Evolutionary conservation across 2,329 filamentous ascomycete genomes (phyloP).

Genomic region (Chaetomium strumarium): DNA sequence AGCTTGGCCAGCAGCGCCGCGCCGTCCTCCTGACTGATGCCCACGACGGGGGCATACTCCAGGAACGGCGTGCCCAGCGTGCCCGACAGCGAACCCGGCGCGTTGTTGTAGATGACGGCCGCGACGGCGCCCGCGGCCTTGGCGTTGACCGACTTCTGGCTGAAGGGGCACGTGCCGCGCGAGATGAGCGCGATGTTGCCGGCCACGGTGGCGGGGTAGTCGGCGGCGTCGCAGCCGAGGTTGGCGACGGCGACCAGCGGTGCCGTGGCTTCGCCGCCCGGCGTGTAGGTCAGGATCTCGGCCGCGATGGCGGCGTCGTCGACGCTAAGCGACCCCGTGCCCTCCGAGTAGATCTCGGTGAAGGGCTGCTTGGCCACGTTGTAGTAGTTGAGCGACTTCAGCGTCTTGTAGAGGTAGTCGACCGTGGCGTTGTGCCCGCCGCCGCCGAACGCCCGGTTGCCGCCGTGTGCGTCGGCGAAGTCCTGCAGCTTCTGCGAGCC

Average conservation of each 20-base stretch:
- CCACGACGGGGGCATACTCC: conserved; percentile 46
- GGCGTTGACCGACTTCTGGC: conserved; percentile 50
- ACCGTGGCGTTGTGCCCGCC: conserved; percentile 42
- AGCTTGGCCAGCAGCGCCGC: conserved; percentile 29
- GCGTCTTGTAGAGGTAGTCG: conserved; percentile 38
- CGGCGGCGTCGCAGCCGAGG: conserved; percentile 47
- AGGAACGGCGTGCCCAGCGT: conserved; percentile 47
- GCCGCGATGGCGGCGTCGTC: conserved; percentile 27
- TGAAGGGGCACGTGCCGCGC: conserved; percentile 55
- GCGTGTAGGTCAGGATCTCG: conserved; percentile 43
- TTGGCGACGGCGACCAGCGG: conserved; percentile 43
- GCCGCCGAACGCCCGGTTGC: conserved; percentile 40
- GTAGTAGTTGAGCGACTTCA: conserved; percentile 36
- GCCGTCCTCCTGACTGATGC: conserved; percentile 45
- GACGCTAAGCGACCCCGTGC: conserved; percentile 28
- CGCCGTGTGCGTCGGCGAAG: conserved; percentile 37
- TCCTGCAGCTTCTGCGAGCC: conserved; percentile 41
- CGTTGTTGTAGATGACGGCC: conserved; percentile 59
- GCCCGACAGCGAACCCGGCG: conserved; percentile 42
- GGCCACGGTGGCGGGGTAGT: conserved; percentile 46
- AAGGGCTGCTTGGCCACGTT: conserved; percentile 41
- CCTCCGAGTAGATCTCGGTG: conserved; percentile 32
- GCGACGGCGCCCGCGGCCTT: conserved; percentile 51
- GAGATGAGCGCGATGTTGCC: conserved; percentile 55
- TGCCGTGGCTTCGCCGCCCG: conserved; percentile 38